Conservation (phyloP, 2,329 filamentous ascomycete species). For the Monilinia vaccinii-corymbosi region DNA sequence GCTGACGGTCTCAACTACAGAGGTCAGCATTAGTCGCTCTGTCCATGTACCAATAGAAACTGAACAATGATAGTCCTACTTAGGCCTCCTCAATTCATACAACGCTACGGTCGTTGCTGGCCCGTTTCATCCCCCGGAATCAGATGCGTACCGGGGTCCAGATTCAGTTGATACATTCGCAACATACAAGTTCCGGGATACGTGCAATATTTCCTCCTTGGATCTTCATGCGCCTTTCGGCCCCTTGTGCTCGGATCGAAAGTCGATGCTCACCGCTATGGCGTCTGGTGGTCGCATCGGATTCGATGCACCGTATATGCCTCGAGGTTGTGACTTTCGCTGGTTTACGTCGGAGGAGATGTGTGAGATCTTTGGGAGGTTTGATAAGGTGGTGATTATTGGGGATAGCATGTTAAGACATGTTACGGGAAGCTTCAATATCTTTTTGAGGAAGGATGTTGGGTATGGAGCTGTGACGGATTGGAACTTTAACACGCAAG, state of each 20-base stretch:
- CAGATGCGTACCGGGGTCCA: constrained; percentile 9
- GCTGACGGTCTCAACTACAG: too few species aligned
- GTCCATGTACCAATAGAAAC: neutral
- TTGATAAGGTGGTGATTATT: constrained; percentile 38
- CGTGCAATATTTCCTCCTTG: constrained; percentile 37
- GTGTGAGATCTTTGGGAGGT: constrained; percentile 37
- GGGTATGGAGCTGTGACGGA: constrained; percentile 41
- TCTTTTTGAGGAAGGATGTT: constrained; percentile 37
- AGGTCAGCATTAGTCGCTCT: neutral
- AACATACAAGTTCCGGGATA: constrained; percentile 35
- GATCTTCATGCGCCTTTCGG: constrained; percentile 32
- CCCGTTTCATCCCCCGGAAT: constrained; percentile 18
- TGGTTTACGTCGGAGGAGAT: constrained; percentile 39
- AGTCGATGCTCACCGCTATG: constrained; percentile 31
- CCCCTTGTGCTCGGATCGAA: constrained; percentile 32
- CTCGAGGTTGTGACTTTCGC: constrained; percentile 37
- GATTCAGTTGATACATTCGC: constrained; percentile 32
- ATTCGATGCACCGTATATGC: constrained; percentile 36
- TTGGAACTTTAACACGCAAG: constrained; percentile 39
- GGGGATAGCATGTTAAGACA: constrained; percentile 42
- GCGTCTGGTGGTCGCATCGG: constrained; percentile 36
- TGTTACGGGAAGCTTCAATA: constrained; percentile 38
- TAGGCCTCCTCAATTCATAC: neutral
- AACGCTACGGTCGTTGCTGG: constrained; percentile 10
- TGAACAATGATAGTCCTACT: neutral